Evolutionary conservation across 768 basidiomycete species (phyloP).

Genomic region (Amyloporia xantha): DNA sequence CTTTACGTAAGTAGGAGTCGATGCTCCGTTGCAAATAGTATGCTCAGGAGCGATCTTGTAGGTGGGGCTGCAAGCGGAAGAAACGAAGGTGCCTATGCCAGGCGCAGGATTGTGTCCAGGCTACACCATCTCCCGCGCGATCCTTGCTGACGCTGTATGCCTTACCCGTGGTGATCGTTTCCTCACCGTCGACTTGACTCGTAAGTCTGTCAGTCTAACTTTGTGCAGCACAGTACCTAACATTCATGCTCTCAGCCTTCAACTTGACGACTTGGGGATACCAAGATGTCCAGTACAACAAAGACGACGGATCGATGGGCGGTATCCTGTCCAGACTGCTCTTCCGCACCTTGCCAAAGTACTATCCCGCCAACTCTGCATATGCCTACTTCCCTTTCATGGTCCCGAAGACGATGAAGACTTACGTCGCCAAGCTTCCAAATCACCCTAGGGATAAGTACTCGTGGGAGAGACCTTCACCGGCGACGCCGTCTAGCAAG

Average conservation of each 20-base stretch:
- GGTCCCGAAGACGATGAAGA: constrained; percentile 46
- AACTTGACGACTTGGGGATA: constrained; percentile 81
- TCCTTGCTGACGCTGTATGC: constrained; percentile 71
- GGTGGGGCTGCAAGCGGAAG: constrained; percentile 44
- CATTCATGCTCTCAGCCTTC: constrained; percentile 50
- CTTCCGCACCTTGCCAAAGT: constrained; percentile 61
- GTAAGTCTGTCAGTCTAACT: too few species aligned
- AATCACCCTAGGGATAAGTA: constrained; percentile 51
- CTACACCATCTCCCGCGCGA: constrained; percentile 81
- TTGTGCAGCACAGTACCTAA: too few species aligned
- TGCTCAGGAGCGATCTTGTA: background rate
- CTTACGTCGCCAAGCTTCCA: constrained; percentile 29
- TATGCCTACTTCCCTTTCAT: constrained; percentile 83
- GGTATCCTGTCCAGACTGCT: constrained; percentile 71
- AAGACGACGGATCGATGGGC: constrained; percentile 64
- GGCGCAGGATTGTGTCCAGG: constrained; percentile 79
- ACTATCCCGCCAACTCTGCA: constrained; percentile 56
- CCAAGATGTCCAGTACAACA: constrained; percentile 59
- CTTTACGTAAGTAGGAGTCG: constrained; percentile 46
- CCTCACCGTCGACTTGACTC: constrained; percentile 70
- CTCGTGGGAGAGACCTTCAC: constrained; percentile 47
- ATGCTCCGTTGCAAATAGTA: background rate
- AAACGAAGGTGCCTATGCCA: constrained; percentile 53
- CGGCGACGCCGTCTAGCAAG: constrained; percentile 1
- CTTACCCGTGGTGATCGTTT: constrained; percentile 73